phyloP scores from a whole-genome alignment of 2,329 filamentous ascomycete genomes.

The Phialophora tarda region DNA sequence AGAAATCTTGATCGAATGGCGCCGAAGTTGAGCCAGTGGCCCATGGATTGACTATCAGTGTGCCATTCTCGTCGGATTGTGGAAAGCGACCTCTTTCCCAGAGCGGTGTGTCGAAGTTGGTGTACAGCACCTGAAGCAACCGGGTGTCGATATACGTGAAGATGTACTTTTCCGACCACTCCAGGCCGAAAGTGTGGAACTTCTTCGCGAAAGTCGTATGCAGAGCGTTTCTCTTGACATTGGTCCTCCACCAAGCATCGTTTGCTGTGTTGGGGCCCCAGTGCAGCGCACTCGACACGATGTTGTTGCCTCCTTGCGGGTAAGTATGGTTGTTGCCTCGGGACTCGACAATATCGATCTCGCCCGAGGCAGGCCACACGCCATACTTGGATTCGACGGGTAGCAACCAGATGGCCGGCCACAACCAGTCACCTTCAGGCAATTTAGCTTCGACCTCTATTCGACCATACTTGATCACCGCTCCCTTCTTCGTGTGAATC shows the following conservation, averaged over 20 bases:
- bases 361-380: constrained; percentile 76
- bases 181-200: constrained; percentile 79
- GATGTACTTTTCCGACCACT: constrained; percentile 87
- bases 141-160: constrained; percentile 86
- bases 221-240: constrained; percentile 75
- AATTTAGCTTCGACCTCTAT: constrained; percentile 80
- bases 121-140: constrained; percentile 80
- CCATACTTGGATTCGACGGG: constrained; percentile 75
- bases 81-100: constrained; percentile 74
- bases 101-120: constrained; percentile 71
- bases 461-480: constrained; percentile 77
- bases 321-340: constrained; percentile 84
- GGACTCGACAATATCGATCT: constrained; percentile 82
- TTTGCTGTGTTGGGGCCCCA: constrained; percentile 76
- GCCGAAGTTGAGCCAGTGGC: constrained; percentile 62
- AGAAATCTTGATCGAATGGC: constrained; percentile 78
- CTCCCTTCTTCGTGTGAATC: constrained; percentile 74
- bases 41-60: constrained; percentile 69
- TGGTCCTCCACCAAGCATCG: constrained; percentile 83
- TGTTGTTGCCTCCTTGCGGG: constrained; percentile 77
- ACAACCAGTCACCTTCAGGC: constrained; percentile 81
- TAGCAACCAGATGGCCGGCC: constrained; percentile 91
- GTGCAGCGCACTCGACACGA: constrained; percentile 78
- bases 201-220: constrained; percentile 73
- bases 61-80: constrained; percentile 66